phyloP scores from a whole-genome alignment of 176 grass and related monocot species.

The Secale cereale region DNA sequence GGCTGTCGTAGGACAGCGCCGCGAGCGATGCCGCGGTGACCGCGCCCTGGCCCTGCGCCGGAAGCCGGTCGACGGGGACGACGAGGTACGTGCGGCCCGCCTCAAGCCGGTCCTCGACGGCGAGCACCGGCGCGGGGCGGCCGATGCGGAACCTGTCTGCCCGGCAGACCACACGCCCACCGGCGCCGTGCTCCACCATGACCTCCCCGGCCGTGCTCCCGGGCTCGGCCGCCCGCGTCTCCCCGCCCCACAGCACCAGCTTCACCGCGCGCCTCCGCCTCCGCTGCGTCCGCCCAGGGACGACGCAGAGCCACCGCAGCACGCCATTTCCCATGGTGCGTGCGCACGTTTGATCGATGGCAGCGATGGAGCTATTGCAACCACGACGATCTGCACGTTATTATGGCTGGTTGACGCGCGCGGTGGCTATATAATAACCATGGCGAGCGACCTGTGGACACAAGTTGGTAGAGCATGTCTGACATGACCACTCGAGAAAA shows the following conservation, averaged over 20 bases:
- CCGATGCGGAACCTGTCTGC: conserved; percentile 67
- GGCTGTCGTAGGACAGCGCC: conserved; percentile 21
- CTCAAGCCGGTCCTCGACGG: conserved; percentile 46
- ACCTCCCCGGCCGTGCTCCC: conserved; percentile 42
- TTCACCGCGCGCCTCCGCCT: background rate
- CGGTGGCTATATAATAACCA: background rate
- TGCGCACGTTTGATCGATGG: background rate
- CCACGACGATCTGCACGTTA: background rate
- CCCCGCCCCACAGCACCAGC: conserved; percentile 69
- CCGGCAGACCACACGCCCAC: conserved; percentile 44
- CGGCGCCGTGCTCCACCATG: conserved; percentile 44
- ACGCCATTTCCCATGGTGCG: conserved; percentile 4
- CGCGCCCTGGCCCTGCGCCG: background rate
- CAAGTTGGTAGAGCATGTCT: too few species aligned
- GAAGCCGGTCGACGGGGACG: conserved; percentile 59
- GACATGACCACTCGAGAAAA: too few species aligned
- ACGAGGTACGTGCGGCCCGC: conserved; percentile 57
- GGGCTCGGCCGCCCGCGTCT: background rate
- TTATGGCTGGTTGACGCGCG: background rate
- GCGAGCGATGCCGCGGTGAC: conserved; percentile 52
- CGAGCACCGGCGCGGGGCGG: conserved; percentile 43
- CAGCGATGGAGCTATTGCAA: background rate
- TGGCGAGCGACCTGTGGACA: background rate
- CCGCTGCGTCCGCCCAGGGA: background rate
- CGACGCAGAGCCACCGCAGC: conserved; percentile 25